Percentiles rank a stretch among this genome's conserved stretches.
phyloP scores from a whole-genome alignment of 352 stramenopile species.

The Globisporangium ultimum region DNA sequence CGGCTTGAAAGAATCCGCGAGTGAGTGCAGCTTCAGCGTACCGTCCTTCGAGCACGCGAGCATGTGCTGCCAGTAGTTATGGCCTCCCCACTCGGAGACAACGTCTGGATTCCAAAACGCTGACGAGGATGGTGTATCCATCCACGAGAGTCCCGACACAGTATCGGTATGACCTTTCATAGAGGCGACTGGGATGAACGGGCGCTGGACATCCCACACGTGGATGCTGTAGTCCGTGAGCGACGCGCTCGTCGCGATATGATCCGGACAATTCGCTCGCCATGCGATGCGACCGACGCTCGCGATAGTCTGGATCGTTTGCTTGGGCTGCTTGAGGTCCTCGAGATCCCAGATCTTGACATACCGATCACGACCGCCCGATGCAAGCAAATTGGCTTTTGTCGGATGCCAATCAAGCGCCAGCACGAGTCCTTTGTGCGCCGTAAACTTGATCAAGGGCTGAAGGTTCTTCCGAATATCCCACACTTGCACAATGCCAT shows the following conservation, averaged over 20 bases:
- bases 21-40: constrained; percentile 82
- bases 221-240: constrained; percentile 88
- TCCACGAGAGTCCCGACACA: constrained; percentile 80
- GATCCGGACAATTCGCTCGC: constrained; percentile 70
- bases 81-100: constrained; percentile 56
- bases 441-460: constrained; percentile 82
- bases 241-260: constrained; percentile 83
- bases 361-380: constrained; percentile 78
- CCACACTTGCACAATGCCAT: constrained; percentile 86
- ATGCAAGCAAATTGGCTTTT: constrained; percentile 65
- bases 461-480: constrained; percentile 82
- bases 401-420: constrained; percentile 82
- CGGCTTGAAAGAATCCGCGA: constrained; percentile 79
- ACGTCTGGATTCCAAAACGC: constrained; percentile 22
- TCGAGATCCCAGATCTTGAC: constrained; percentile 85
- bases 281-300: constrained; percentile 80
- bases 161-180: constrained; percentile 86
- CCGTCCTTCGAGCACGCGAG: constrained; percentile 86
- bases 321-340: constrained; percentile 67
- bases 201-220: constrained; percentile 81
- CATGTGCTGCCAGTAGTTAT: constrained; percentile 87
- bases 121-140: constrained; percentile 64
- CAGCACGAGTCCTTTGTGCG: constrained; percentile 82
- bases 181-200: constrained; percentile 80
- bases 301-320: constrained; percentile 86